Percentiles rank a stretch among this genome's conserved stretches.
phyloP scores from a whole-genome alignment of 2,329 filamentous ascomycete genomes.

The Alternaria atra region DNA sequence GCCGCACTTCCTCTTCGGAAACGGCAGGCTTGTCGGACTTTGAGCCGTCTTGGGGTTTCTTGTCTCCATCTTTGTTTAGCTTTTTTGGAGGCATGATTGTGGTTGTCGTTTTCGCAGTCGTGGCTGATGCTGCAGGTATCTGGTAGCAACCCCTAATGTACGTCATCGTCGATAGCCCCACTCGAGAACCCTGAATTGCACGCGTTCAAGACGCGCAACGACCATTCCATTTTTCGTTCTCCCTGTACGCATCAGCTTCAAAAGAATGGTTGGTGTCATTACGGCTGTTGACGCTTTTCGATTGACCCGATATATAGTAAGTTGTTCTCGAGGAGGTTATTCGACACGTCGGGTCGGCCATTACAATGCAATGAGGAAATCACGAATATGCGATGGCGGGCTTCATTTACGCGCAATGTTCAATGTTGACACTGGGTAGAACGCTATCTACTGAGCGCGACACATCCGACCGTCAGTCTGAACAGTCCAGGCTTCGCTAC shows the following conservation, averaged over 20 bases:
- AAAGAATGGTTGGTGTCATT: neutral
- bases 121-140: neutral
- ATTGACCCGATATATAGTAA: neutral
- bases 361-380: neutral
- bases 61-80: constrained; percentile 5
- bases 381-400: neutral
- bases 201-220: constrained; percentile 2
- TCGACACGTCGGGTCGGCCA: neutral
- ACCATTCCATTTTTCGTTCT: neutral
- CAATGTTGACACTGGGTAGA: neutral
- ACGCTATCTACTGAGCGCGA: constrained; percentile 4
- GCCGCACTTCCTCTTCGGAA: constrained; percentile 28
- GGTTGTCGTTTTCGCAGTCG: neutral
- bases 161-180: constrained; percentile 18
- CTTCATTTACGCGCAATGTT: neutral
- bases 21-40: constrained; percentile 18
- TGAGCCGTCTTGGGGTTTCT: neutral
- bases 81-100: constrained; percentile 14
- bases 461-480: constrained; percentile 25
- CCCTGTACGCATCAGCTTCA: neutral
- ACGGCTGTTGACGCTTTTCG: neutral
- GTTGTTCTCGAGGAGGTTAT: neutral
- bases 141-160: neutral
- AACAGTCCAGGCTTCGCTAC: constrained; percentile 37
- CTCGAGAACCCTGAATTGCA: constrained; percentile 4